These are phyloP conservation scores for Gossypium aridum DNA, from an alignment of 441 rosid genomes.

Conservation along the genomic window DNA sequence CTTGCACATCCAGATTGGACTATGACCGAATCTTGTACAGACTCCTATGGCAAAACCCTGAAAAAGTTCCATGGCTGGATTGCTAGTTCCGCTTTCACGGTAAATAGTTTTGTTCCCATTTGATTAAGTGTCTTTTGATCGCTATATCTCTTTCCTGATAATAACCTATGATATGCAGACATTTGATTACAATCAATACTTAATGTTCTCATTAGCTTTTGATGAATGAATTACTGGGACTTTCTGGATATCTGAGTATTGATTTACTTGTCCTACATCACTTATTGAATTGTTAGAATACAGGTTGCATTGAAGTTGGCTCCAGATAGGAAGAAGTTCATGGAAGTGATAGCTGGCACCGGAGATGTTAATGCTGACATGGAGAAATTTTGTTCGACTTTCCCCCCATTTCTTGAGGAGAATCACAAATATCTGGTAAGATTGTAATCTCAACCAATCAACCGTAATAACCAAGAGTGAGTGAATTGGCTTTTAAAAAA, in stretches of 20 bases:
- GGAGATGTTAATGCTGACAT: conserved; percentile 75
- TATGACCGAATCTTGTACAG: conserved; percentile 77
- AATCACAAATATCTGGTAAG: conserved; percentile 91
- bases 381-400: conserved; percentile 70
- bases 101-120: conserved; percentile 18
- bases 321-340: conserved; percentile 93
- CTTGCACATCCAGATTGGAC: conserved; percentile 75
- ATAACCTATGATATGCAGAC: neutral
- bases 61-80: conserved; percentile 91
- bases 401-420: conserved; percentile 71
- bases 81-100: conserved; percentile 83
- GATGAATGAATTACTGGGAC: neutral
- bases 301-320: conserved; percentile 94
- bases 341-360: conserved; percentile 73
- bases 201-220: neutral
- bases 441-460: too few species aligned
- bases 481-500: too few species aligned
- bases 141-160: neutral
- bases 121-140: neutral
- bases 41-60: conserved; percentile 71
- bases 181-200: neutral
- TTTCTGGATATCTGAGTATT: neutral
- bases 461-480: too few species aligned
- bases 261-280: neutral
- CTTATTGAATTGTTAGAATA: neutral